Conservation (phyloP, 495 filamentous ascomycete genomes). For the Amniculicola lignicola region DNA sequence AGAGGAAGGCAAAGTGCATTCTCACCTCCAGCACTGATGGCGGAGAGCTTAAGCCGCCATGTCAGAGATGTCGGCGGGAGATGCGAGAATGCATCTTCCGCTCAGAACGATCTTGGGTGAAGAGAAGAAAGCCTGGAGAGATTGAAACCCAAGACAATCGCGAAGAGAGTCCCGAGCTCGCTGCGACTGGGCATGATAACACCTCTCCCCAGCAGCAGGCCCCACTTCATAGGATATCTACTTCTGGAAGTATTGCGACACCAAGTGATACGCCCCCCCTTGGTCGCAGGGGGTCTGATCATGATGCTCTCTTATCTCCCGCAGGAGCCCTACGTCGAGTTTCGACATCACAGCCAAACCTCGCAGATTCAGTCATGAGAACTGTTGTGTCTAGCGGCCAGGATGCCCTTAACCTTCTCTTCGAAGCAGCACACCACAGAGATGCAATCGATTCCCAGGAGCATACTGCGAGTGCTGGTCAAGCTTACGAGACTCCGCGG, state of each 20-base stretch:
- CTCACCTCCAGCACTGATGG: constrained; percentile 21
- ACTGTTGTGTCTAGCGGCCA: constrained; percentile 43
- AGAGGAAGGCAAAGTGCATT: constrained; percentile 33
- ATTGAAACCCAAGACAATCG: neutral
- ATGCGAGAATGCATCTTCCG: constrained; percentile 34
- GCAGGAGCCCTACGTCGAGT: constrained; percentile 7
- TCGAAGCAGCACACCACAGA: constrained; percentile 49
- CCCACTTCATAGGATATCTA: neutral
- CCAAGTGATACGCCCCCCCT: constrained; percentile 12
- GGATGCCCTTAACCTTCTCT: constrained; percentile 54
- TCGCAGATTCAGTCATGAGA: constrained; percentile 29
- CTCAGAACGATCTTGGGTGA: constrained; percentile 31
- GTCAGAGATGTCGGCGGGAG: constrained; percentile 30
- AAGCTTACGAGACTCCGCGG: constrained; percentile 27
- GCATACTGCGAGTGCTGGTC: constrained; percentile 2
- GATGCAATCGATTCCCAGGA: constrained; percentile 29
- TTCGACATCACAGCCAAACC: constrained; percentile 23
- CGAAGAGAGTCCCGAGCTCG: too few relatives aligned
- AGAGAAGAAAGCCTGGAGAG: constrained; percentile 28
- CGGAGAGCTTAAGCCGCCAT: constrained; percentile 27
- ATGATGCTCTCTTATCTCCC: constrained; percentile 13
- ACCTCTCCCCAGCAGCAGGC: neutral
- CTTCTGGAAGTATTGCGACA: neutral
- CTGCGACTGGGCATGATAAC: too few relatives aligned
- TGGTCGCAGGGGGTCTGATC: neutral